Base-by-base conservation (phyloP, 768 basidiomycete species). In the Sporobolomyces roseus region DNA sequence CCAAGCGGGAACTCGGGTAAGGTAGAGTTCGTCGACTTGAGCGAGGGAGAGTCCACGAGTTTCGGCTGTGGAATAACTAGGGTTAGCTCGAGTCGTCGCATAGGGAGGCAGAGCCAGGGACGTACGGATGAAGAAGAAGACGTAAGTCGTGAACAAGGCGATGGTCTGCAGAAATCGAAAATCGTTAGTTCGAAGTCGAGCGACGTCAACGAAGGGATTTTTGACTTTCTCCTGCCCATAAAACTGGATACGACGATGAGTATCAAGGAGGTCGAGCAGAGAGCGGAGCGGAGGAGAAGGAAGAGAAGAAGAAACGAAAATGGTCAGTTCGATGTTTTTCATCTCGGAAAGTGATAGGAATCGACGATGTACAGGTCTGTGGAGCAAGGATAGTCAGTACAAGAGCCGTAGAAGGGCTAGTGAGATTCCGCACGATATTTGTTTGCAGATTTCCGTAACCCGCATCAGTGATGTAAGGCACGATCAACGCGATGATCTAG, bases 21-120 rank as follows among this genome's bases (percentile, higher is more conserved):
- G 60, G 64, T 72, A 68, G 21, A 72, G 55, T 61, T 72, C 71
- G 64, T 68, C 66, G 55, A 72, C 67, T 58, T 72, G 66, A 14
- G 63, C 56, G 33, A 68, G 54, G 1, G 63, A 65, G 33, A 62
- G 64, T 4, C 63, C 63, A 35, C 56, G 49, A 29, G 71, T 72
- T 54, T 72, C 70, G 13, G 70, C n/a, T n/a, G n/a, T n/a, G n/a
- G n/a, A n/a, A n/a, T n/a, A n/a, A n/a, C n/a, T n/a, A n/a, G n/a
- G n/a, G n/a, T n/a, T n/a, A n/a, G n/a, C n/a, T n/a, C n/a, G n/a
- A n/a, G n/a, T n/a, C n/a, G n/a, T n/a, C n/a, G n/a, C n/a, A n/a
- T n/a, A n/a, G n/a, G n/a, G n/a, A n/a, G n/a, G n/a, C n/a, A n/a
- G n/a, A n/a, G n/a, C n/a, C n/a, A n/a, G n/a, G n/a, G n/a, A n/a